Base-by-base conservation (phyloP, 768 basidiomycete species). In the Tulasnella sp. region DNA sequence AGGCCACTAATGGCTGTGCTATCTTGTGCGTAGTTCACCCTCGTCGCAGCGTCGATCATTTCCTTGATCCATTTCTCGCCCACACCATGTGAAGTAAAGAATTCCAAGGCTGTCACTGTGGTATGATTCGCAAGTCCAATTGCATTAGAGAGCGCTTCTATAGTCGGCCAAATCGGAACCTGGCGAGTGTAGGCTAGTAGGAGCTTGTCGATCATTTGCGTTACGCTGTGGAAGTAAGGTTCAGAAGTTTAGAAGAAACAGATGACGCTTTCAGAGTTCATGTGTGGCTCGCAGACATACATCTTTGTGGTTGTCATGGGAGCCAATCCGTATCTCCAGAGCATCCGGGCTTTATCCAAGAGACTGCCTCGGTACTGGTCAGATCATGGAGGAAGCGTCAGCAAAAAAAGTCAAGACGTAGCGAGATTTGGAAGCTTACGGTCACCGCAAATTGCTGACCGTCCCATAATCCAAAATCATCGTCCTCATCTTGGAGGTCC, bases 21-120 rank as follows among this genome's bases (percentile, higher is more conserved):
- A 66, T 91, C 84, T 75, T 86, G 85, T 51, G 84, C 85, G 66
- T 92, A 92, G 69, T 91, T 93, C 42, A 89, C 87, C 41, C 90
- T 78, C 7, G 88, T 87, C 1, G 84, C 81, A 3, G 81, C 86
- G 55, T 90, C 88, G 30, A 92, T 76, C 48, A 94, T 71, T 71
- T 97, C 93, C 26, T 72, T 72, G 3, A 80, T 74, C 72, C 83
- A 95, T 49, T 73, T 73, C 42, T 75, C 67, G 29, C 78, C 72
- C 38, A 93, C 75, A 21, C 80, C 81, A 17, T 80, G 73, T 10
- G 70, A 65, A 10, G 73, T 68, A 43, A 87, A 76, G 69, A 80
- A 87, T 9, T 83, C 80, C 10, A 73, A 70, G 0, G 80, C 80
- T 8, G 79, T 80, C 51, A 76, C 76, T 8, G 76, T 75, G 0